Evolutionary conservation across 148 eudicot species (phyloP), one percentile per base, ranked within the genome.

Genomic region (Polygonum maritimum): DNA sequence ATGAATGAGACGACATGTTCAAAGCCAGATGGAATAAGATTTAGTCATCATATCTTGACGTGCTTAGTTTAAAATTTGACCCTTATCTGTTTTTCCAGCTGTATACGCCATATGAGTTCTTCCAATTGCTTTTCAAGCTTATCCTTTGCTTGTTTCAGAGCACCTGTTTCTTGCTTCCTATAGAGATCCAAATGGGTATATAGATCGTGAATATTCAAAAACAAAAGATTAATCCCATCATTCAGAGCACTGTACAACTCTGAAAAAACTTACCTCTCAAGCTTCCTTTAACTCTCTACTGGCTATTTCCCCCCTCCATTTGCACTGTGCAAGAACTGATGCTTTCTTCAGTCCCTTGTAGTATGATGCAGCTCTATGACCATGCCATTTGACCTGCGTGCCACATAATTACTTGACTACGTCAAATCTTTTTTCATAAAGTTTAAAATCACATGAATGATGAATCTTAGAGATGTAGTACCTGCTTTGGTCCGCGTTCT

Each of bases 111-210:
- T n/a, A n/a, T n/a, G n/a, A n/a, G n/a, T n/a, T n/a, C n/a, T n/a
- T n/a, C n/a, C n/a, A n/a, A n/a, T n/a, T n/a, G n/a, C n/a, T 96
- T 96, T 80, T 96, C 94, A 79, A 92, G 97, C 85, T 96, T 96
- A 84, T 96, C 96, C 82, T 96, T 96, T 18, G 99, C 99, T 84
- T 96, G 97, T 86, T 86, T 91, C 36, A 96, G 91, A 44, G 94
- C 98, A 76, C 99, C 99, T 41, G 98, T 92, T 74, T 96, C 98
- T 87, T 57, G 99, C 93, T 69, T 92, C 98, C 99, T 96, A 88
- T 76, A 83, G 51, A 79, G 74, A 77, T 47, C 16, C 33, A 35
- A 63, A 35, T 19, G 35, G 31, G 41, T 63, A 63, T 13, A 35
- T 31, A 54, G n/a, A 54, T 54, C 22, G 7, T 54, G 60, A 54